These are phyloP conservation scores for Saccharomyces paradoxus DNA, from an alignment of 805 yeast genomes.

Conservation along the genomic window DNA sequence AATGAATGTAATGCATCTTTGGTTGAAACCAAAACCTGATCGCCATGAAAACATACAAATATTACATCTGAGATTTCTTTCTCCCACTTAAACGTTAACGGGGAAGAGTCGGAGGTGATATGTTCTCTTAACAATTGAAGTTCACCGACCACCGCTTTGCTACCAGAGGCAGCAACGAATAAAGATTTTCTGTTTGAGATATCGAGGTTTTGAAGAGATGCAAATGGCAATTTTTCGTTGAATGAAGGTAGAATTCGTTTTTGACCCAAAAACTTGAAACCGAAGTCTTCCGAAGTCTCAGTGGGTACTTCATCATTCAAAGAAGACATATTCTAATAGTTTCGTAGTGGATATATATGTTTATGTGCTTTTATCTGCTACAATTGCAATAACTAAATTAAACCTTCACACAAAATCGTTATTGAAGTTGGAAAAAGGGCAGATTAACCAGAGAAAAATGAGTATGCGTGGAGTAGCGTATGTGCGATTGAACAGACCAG, in stretches of 20 bases:
- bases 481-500: not conserved
- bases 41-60: constrained; percentile 29
- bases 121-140: constrained; percentile 29
- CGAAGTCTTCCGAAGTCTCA: constrained; percentile 35
- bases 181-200: constrained; percentile 29
- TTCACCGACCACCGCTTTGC: constrained; percentile 30
- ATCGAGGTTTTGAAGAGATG: constrained; percentile 31
- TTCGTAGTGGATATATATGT: not conserved
- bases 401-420: not conserved
- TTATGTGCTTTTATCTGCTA: not conserved
- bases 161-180: constrained; percentile 35
- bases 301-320: constrained; percentile 20
- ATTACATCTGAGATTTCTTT: constrained; percentile 21
- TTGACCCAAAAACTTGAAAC: constrained; percentile 35
- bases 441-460: not conserved
- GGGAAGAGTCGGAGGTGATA: constrained; percentile 13
- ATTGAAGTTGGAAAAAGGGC: not conserved
- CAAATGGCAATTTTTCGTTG: constrained; percentile 32
- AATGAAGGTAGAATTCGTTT: constrained; percentile 31
- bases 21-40: constrained; percentile 26
- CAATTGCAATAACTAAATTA: not conserved
- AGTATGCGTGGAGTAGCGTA: not conserved
- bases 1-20: constrained; percentile 14
- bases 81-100: constrained; percentile 11
- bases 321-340: constrained; percentile 9